These are phyloP conservation scores for Phylloporus rhodoxanthus DNA, from an alignment of 768 basidiomycete species.

Conservation along the genomic window DNA sequence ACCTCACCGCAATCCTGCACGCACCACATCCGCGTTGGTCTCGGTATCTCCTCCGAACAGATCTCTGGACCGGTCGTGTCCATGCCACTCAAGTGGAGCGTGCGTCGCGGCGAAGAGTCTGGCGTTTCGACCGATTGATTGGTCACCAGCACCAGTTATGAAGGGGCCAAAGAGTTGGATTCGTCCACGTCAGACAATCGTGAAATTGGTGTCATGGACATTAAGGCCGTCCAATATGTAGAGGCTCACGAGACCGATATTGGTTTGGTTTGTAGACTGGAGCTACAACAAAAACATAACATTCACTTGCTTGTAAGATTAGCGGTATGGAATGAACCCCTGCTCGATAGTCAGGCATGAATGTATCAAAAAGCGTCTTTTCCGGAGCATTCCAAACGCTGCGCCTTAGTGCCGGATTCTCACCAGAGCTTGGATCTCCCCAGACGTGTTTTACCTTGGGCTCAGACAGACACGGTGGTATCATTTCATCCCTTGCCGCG, in stretches of 20 bases:
- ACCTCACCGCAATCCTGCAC: constrained; percentile 24
- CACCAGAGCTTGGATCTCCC: too few relatives aligned
- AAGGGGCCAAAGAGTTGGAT: constrained; percentile 8
- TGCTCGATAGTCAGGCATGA: too few relatives aligned
- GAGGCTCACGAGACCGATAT: not conserved
- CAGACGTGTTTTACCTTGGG: too few relatives aligned
- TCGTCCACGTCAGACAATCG: not conserved
- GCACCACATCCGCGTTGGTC: constrained; percentile 32
- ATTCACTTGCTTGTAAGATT: too few relatives aligned
- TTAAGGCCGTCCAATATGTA: not conserved
- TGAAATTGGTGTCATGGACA: constrained; percentile 1
- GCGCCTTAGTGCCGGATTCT: too few relatives aligned
- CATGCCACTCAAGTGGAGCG: constrained; percentile 22
- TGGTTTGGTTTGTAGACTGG: too few relatives aligned
- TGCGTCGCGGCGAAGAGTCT: constrained; percentile 6
- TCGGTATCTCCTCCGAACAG: constrained; percentile 28
- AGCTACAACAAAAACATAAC: too few relatives aligned
- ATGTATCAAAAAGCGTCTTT: too few relatives aligned
- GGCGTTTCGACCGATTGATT: constrained; percentile 17
- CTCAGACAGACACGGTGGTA: too few relatives aligned
- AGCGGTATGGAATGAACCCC: too few relatives aligned
- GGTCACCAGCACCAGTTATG: constrained; percentile 14
- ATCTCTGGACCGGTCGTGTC: constrained; percentile 9
- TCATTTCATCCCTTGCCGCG: too few relatives aligned
- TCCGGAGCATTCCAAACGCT: too few relatives aligned